phyloP scores from a whole-genome alignment of 441 rosid species.

The Erysimum pusillum region DNA sequence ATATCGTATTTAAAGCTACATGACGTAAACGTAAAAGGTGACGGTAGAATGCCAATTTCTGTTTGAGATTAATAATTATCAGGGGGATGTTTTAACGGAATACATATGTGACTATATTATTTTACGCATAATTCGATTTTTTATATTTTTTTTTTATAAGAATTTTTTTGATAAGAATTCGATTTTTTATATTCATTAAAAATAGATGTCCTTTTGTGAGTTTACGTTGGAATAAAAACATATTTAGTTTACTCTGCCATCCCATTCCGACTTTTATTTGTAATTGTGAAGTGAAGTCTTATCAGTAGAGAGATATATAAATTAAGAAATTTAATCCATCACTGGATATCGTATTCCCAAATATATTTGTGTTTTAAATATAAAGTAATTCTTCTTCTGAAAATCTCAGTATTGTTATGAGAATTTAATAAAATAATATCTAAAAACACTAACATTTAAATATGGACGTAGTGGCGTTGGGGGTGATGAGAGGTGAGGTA shows the following conservation, averaged over 20 bases:
- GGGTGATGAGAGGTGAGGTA: slow-evolving; percentile 29
- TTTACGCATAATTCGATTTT: neutral
- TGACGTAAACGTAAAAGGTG: neutral
- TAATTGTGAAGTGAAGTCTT: neutral
- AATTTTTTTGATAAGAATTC: too few species aligned
- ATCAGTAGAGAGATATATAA: neutral
- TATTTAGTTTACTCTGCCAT: neutral
- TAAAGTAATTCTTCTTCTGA: neutral
- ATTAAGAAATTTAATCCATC: neutral
- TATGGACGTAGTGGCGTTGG: slow-evolving; percentile 10
- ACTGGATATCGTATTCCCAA: neutral
- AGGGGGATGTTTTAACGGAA: neutral
- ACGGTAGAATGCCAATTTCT: neutral
- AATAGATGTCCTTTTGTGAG: neutral
- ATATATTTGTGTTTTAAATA: neutral
- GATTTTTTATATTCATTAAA: neutral
- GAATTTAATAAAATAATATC: neutral
- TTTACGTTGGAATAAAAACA: neutral
- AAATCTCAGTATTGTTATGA: neutral
- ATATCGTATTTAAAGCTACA: neutral
- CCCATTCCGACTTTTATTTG: neutral
- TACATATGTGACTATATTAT: neutral
- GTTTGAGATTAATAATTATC: neutral
- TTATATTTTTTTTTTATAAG: too few species aligned
- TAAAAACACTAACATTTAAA: neutral